Evolutionary conservation across 768 basidiomycete species (phyloP), one percentile per base, ranked within the genome.

Genomic region (Gyrodon lividus): DNA sequence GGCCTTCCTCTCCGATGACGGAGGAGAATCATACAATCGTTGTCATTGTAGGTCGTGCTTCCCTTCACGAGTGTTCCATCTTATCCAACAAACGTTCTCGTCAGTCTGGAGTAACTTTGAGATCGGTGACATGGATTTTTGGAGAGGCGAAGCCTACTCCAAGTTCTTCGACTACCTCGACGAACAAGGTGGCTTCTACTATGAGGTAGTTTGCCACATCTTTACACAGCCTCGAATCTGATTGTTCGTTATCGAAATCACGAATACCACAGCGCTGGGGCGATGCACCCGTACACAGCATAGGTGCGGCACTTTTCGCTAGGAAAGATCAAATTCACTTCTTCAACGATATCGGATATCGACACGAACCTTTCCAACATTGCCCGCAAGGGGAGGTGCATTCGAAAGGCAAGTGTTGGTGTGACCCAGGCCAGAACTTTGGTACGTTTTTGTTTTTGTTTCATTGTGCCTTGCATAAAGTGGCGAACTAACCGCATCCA

Each of bases 91-190:
- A 26, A 39, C 46, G 8, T 20, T 68, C 60, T 69, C 63, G 73
- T 72, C 54, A 82, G 81, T 82, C 69, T 82, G 82, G 81, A 77
- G 75, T 50, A 83, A 84, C 56, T 93, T 93, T 56, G 90, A 89
- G 70, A 96, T 98, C 52, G 92, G 82, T 3, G 83, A 86, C 61
- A 82, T 97, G 76, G 84, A 91, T 57, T 90, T 96, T 65, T 96
- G 92, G 90, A 75, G 92, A 50, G 75, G 79, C 1, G 84, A 91
- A 57, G 87, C 90, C 0, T 98, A 97, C 70, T 78, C 80, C 59
- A 78, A 82, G 43, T 95, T 87, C 72, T 96, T 96, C 60, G 81
- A 90, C 24, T 79, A 81, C 65, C 78, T 96, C 30, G 94, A 96
- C 58, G 70, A 77, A 2, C 80, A 82, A 42, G 93, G 93, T 34